These are phyloP conservation scores for Blastocystis sp. DNA, from an alignment of 352 stramenopile genomes.

Conservation along the genomic window DNA sequence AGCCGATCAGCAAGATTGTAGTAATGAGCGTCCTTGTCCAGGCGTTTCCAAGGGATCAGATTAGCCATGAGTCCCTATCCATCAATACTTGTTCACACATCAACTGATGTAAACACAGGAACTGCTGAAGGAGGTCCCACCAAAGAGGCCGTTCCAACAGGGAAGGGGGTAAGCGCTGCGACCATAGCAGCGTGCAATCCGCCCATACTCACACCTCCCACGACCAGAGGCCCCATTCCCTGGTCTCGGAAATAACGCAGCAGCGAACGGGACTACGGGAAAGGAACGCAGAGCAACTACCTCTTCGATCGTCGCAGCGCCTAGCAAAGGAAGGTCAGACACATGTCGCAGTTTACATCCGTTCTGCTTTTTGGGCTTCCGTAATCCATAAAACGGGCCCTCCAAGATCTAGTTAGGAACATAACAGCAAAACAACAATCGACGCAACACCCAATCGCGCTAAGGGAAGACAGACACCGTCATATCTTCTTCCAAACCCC, in stretches of 20 bases:
- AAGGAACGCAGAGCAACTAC: not conserved
- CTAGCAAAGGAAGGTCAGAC: slow-evolving; percentile 40
- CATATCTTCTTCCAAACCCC: slow-evolving; percentile 10
- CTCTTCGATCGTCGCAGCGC: slow-evolving; percentile 50
- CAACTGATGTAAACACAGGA: slow-evolving; percentile 52
- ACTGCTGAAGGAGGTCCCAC: slow-evolving; percentile 55
- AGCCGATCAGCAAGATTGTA: slow-evolving; percentile 50
- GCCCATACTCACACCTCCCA: slow-evolving; percentile 52
- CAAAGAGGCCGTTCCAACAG: slow-evolving; percentile 25
- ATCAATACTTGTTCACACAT: not conserved
- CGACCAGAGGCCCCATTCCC: slow-evolving; percentile 42
- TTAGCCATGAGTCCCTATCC: slow-evolving; percentile 52
- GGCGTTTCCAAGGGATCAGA: slow-evolving; percentile 51
- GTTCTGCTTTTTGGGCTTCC: slow-evolving; percentile 48
- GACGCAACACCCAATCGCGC: slow-evolving; percentile 33
- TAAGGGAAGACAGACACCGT: slow-evolving; percentile 30
- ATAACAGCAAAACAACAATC: not conserved
- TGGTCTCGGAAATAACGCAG: not conserved
- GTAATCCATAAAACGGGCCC: slow-evolving; percentile 52
- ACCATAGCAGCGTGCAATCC: slow-evolving; percentile 51
- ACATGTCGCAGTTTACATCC: slow-evolving; percentile 53
- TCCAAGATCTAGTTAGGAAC: slow-evolving; percentile 31
- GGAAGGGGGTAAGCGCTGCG: slow-evolving; percentile 14
- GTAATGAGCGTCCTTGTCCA: slow-evolving; percentile 59
- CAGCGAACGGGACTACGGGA: not conserved